Conservation (phyloP, 352 stramenopile species). For the Phytophthora megakarya region DNA sequence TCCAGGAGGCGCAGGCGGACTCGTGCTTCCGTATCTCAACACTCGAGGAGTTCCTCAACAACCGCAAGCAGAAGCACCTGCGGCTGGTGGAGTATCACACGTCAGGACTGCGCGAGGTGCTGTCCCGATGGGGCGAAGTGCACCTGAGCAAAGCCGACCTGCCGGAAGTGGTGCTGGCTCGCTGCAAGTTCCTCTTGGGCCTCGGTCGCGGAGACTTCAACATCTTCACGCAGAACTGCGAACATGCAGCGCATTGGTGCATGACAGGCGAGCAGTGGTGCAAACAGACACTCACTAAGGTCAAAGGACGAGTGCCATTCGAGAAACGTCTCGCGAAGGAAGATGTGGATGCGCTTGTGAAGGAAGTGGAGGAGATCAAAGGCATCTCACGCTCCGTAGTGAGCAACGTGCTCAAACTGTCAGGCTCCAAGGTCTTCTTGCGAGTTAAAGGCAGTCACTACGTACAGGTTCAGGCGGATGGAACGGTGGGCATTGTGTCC, state of each 20-base stretch:
- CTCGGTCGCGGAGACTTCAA: constrained; percentile 85
- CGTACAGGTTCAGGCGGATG: constrained; percentile 52
- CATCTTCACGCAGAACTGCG: constrained; percentile 89
- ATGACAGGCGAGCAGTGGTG: constrained; percentile 91
- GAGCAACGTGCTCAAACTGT: constrained; percentile 69
- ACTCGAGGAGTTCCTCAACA: constrained; percentile 81
- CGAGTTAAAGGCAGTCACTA: constrained; percentile 78
- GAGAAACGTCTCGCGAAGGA: constrained; percentile 75
- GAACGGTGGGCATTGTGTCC: constrained; percentile 60
- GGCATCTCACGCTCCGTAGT: constrained; percentile 66
- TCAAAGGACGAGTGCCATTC: constrained; percentile 75
- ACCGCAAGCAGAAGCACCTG: constrained; percentile 60
- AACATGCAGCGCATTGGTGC: constrained; percentile 88
- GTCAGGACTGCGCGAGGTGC: constrained; percentile 72
- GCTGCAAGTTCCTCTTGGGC: constrained; percentile 83
- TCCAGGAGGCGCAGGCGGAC: constrained; percentile 77
- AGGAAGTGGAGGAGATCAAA: constrained; percentile 81
- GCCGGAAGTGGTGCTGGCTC: constrained; percentile 79
- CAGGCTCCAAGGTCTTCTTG: constrained; percentile 60
- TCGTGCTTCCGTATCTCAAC: constrained; percentile 89
- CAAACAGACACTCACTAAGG: constrained; percentile 84
- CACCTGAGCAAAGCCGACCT: constrained; percentile 84
- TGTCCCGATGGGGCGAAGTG: constrained; percentile 87
- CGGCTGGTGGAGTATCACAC: constrained; percentile 89
- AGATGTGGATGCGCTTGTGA: constrained; percentile 74